Conservation (phyloP, 225 moss, liverwort and hornwort species). For the Pleurozium schreberi region DNA sequence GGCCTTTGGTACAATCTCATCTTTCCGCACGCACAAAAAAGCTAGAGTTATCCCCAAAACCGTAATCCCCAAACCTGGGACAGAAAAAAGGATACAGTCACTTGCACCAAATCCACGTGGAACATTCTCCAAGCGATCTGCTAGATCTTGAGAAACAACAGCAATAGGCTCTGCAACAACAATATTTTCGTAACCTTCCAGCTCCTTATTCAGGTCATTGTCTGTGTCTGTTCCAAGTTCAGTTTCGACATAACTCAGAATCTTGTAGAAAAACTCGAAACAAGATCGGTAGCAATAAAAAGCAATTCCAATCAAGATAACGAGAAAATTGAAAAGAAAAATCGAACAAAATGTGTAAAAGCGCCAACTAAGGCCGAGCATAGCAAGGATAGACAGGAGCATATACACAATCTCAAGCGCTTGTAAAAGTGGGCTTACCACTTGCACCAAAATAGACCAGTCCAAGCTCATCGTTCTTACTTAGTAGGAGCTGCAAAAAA, state of each 20-base stretch:
- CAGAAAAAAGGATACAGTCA: constrained; percentile 76
- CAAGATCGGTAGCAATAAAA: background rate
- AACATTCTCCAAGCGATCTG: constrained; percentile 38
- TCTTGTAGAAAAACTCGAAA: background rate
- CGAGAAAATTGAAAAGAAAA: background rate
- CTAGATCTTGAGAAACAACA: constrained; percentile 57
- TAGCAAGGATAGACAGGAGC: background rate
- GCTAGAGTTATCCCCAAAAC: background rate
- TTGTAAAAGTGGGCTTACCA: constrained; percentile 23
- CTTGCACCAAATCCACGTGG: constrained; percentile 57
- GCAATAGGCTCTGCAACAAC: constrained; percentile 68
- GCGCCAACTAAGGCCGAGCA: background rate
- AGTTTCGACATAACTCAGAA: constrained; percentile 1
- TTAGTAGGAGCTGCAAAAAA: constrained; percentile 56
- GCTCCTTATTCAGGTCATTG: constrained; percentile 57
- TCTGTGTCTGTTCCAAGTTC: constrained; percentile 61
- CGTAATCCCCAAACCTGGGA: background rate
- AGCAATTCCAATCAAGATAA: background rate
- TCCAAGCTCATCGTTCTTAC: constrained; percentile 71
- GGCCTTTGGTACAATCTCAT: background rate
- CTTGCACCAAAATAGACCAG: constrained; percentile 69
- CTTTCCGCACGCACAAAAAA: background rate
- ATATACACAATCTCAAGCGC: background rate
- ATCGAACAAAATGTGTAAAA: background rate
- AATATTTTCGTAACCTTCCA: constrained; percentile 73